Conservation (phyloP, 2,329 filamentous ascomycete species). For the Penicillium expansum region DNA sequence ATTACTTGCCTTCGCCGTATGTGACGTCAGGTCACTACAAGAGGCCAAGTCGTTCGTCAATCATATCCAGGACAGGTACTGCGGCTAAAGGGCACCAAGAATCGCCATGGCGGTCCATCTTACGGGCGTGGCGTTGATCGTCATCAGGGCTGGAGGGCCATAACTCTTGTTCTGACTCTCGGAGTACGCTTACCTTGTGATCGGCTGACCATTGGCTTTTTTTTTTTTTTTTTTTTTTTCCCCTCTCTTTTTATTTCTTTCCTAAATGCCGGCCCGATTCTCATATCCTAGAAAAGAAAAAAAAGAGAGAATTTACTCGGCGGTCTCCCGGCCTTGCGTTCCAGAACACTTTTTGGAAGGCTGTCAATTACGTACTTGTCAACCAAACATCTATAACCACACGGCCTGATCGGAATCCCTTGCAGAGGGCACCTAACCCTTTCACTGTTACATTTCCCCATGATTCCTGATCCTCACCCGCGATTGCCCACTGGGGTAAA, state of each 20-base stretch:
- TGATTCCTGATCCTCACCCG: background rate
- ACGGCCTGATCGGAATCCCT: background rate
- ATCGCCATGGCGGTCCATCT: slow-evolving; percentile 7
- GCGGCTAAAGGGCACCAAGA: slow-evolving; percentile 4
- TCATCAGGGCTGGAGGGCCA: slow-evolving; percentile 14
- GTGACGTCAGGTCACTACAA: slow-evolving; percentile 24
- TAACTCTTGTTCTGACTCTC: slow-evolving; percentile 20
- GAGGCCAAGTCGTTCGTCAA: slow-evolving; percentile 5
- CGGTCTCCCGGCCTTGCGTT: slow-evolving; percentile 1
- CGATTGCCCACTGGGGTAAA: slow-evolving; percentile 9
- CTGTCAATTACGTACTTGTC: slow-evolving; percentile 5
- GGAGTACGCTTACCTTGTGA: slow-evolving; percentile 12
- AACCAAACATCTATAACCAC: background rate
- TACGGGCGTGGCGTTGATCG: slow-evolving; percentile 26
- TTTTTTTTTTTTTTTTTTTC: background rate
- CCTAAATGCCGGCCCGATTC: background rate
- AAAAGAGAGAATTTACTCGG: background rate
- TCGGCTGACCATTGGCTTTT: background rate
- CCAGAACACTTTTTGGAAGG: slow-evolving; percentile 15
- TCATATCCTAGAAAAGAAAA: background rate
- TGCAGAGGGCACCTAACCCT: background rate
- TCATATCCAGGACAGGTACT: slow-evolving; percentile 3
- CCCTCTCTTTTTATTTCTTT: background rate
- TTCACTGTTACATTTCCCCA: background rate
- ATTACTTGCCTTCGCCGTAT: background rate